phyloP scores from a whole-genome alignment of 1,139 yeast species.

The Pichia kudriavzevii region DNA sequence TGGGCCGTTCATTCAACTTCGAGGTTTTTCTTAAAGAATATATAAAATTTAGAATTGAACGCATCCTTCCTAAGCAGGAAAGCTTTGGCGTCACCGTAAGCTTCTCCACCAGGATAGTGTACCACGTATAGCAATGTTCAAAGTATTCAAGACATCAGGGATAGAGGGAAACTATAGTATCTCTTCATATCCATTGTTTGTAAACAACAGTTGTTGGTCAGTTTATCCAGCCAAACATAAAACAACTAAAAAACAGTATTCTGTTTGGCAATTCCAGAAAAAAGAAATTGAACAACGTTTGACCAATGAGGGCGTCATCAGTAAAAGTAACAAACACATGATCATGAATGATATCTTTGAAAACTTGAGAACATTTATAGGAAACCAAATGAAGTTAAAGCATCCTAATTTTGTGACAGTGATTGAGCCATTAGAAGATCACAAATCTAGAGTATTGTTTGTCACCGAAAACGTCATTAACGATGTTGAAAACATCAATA shows the following conservation, averaged over 20 bases:
- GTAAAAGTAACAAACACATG: slow-evolving; percentile 27
- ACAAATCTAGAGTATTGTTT: slow-evolving; percentile 67
- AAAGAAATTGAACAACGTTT: slow-evolving; percentile 58
- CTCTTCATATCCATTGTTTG: slow-evolving; percentile 66
- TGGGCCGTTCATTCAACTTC: no score
- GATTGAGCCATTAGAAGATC: slow-evolving; percentile 83
- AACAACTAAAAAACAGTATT: slow-evolving; percentile 49
- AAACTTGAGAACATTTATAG: slow-evolving; percentile 49
- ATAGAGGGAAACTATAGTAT: slow-evolving; percentile 69
- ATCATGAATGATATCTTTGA: slow-evolving; percentile 26
- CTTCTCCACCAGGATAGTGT: no score
- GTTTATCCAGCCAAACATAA: slow-evolving; percentile 76
- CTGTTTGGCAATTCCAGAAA: slow-evolving; percentile 86
- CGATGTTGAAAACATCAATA: slow-evolving; percentile 44
- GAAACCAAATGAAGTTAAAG: slow-evolving; percentile 67
- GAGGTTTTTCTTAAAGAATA: no score
- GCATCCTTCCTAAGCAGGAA: no score
- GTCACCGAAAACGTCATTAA: slow-evolving; percentile 75
- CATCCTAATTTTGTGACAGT: slow-evolving; percentile 83
- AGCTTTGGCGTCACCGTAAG: no score
- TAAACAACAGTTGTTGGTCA: slow-evolving; percentile 71
- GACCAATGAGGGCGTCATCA: slow-evolving; percentile 42
- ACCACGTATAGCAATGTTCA: slow-evolving; percentile 30
- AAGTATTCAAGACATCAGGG: slow-evolving; percentile 38
- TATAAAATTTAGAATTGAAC: no score